phyloP scores from a whole-genome alignment of 2,329 filamentous ascomycete genomes.

The Cytospora paraplurivora region DNA sequence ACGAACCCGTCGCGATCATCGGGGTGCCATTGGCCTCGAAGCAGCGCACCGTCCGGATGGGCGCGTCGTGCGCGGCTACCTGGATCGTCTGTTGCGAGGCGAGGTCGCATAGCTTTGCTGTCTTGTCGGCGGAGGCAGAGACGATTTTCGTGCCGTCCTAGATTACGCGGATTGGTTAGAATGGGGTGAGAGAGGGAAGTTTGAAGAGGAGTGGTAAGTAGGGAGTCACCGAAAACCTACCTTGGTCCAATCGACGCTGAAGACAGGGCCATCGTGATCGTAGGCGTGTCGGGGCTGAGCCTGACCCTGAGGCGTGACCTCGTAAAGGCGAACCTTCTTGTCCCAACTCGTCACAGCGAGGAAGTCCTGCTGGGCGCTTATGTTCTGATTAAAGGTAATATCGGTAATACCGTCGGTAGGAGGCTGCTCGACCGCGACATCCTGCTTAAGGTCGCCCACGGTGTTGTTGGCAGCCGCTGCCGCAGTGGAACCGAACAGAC shows the following conservation, averaged over 20 bases:
- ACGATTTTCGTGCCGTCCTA: conserved; percentile 90
- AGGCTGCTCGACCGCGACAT: conserved; percentile 75
- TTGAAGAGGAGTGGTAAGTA: neutral
- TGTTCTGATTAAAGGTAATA: conserved; percentile 67
- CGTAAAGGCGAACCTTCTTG: conserved; percentile 96
- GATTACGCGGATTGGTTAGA: conserved; percentile 20
- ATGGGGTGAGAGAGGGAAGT: neutral
- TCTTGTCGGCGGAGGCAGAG: conserved; percentile 88
- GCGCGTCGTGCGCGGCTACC: conserved; percentile 82
- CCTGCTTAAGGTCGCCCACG: conserved; percentile 86
- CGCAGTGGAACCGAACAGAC: conserved; percentile 58
- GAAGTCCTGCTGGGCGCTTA: conserved; percentile 65
- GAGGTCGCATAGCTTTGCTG: conserved; percentile 85
- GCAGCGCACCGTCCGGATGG: conserved; percentile 77
- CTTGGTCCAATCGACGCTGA: conserved; percentile 85
- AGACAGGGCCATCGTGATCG: conserved; percentile 81
- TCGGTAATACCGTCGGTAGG: conserved; percentile 91
- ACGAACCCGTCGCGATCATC: conserved; percentile 89
- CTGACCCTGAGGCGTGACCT: conserved; percentile 76
- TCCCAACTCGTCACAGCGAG: conserved; percentile 95
- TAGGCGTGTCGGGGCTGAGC: conserved; percentile 85
- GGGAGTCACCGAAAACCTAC: conserved; percentile 53
- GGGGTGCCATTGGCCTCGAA: conserved; percentile 72
- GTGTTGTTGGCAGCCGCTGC: conserved; percentile 62
- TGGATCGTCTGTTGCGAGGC: conserved; percentile 66